These are phyloP conservation scores for Colletotrichum lupini DNA, from an alignment of 2,329 filamentous ascomycete genomes.

Conservation along the genomic window DNA sequence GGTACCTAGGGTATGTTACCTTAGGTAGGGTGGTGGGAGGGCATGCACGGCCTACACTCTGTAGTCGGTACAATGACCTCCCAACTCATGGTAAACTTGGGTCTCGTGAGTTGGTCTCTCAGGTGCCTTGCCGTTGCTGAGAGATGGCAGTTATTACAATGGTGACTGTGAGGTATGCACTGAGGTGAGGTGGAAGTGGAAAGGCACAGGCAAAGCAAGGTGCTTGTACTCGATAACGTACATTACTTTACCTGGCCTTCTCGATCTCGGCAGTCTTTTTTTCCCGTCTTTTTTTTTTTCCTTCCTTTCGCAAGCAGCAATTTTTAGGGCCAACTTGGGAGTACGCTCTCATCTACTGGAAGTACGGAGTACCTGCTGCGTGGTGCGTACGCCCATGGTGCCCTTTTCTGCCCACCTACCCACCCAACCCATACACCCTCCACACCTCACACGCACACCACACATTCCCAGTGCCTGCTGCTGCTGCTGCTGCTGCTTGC, in stretches of 20 bases:
- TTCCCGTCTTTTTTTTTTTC: constrained; percentile 4
- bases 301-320: background rate
- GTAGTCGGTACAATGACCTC: background rate
- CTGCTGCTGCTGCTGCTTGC: background rate
- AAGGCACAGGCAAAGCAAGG: too few species aligned
- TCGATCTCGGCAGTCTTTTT: background rate
- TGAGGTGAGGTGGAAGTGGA: background rate
- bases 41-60: background rate
- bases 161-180: background rate
- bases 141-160: background rate
- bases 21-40: background rate
- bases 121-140: background rate
- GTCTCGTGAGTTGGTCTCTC: background rate
- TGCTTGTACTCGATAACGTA: background rate
- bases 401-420: background rate
- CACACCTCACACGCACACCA: constrained; percentile 12
- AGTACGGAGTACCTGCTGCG: too few species aligned
- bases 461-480: constrained; percentile 9
- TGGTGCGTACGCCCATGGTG: background rate
- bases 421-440: background rate
- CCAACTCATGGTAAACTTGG: too few species aligned
- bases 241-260: background rate
- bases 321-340: too few species aligned
- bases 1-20: background rate
- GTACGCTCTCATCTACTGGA: background rate